Evolutionary conservation across 163 green algal species (phyloP), one percentile per base, ranked within the genome.

Genomic region (Prototheca cutis): DNA sequence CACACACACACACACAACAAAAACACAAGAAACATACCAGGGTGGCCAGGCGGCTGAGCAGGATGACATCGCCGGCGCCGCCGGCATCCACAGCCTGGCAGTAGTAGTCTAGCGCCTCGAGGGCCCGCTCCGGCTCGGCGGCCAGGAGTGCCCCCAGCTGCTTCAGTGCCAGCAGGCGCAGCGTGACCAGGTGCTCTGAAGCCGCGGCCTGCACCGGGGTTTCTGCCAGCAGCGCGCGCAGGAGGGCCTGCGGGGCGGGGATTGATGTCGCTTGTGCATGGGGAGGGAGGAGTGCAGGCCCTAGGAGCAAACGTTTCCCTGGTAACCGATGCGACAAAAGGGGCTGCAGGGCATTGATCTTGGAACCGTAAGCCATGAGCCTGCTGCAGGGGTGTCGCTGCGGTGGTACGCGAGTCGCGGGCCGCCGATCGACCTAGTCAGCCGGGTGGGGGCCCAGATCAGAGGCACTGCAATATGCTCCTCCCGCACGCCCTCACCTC

Each of bases 71-170:
- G 13, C 10, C 18, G 42, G 42, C 10, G 42, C 42, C 42, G 10
- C 23, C 18, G 42, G n/a, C n/a, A n/a, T 51, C 42, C 18, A 5
- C 10, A 27, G 42, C 42, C 42, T 51, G 42, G 42, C 42, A 51
- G 10, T 25, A 23, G 17, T 7, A 51, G 42, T n/a, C 10, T 24
- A 51, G 42, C 10, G 42, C 42, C 42, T 19, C 13, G 36, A 15
- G 36, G 36, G 13, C 36, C 10, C 17, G 18, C 10, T 21, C 13
- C 18, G 23, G 6, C 13, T 5, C 25, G 42, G 18, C 17, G 10
- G 42, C 42, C 42, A 51, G 42, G 18, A 51, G 42, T 17, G 42
- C 42, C 42, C 10, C 42, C 42, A 51, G 42, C 42, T 51, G 42
- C 42, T 51, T 51, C 13, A 51, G 42, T 21, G 17, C 42, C 10